These are phyloP conservation scores for Penicillium brasilianum DNA, from an alignment of 2,329 filamentous ascomycete genomes.

Conservation along the genomic window DNA sequence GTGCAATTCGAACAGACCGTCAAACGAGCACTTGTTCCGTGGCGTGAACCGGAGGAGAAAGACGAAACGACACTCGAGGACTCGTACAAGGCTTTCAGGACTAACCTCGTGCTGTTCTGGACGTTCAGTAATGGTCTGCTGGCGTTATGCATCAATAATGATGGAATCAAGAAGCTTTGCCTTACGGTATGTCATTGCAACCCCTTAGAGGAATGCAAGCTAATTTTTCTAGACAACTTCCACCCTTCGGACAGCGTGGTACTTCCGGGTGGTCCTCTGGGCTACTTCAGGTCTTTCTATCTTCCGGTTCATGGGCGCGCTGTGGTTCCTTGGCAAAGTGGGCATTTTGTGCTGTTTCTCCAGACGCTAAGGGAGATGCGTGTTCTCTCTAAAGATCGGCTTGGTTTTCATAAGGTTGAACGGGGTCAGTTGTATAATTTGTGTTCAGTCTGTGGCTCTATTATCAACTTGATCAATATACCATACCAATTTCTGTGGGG, in stretches of 20 bases:
- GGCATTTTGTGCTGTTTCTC: constrained; percentile 21
- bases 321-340: constrained; percentile 23
- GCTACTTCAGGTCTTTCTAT: constrained; percentile 24
- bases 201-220: neutral
- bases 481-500: neutral
- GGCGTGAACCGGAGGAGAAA: constrained; percentile 71
- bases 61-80: constrained; percentile 88
- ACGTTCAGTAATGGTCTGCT: constrained; percentile 89
- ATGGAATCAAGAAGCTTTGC: constrained; percentile 44
- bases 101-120: constrained; percentile 85
- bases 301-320: constrained; percentile 24
- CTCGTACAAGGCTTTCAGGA: constrained; percentile 98
- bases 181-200: constrained; percentile 20
- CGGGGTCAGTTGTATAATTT: neutral
- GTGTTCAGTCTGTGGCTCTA: neutral
- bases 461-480: neutral
- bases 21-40: constrained; percentile 84
- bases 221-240: constrained; percentile 6
- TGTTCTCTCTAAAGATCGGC: neutral
- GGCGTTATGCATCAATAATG: constrained; percentile 82
- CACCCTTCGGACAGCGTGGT: constrained; percentile 5
- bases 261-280: constrained; percentile 18
- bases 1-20: constrained; percentile 93
- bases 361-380: neutral
- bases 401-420: no score